Conservation (phyloP, 176 grass and related monocot species). For the Bonia amplexicaulis region DNA sequence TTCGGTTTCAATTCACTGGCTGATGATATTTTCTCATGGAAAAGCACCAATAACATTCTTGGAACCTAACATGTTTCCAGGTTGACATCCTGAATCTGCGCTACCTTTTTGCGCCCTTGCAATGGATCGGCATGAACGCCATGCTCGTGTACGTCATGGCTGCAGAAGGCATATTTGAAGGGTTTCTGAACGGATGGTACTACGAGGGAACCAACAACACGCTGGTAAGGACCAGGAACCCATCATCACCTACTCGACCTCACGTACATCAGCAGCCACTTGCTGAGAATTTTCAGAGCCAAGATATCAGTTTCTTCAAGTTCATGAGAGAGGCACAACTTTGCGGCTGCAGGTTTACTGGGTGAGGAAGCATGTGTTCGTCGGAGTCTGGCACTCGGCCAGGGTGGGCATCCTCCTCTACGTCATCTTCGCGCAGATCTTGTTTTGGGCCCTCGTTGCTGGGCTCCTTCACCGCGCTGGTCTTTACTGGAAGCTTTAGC, state of each 20-base stretch:
- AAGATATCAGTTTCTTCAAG: too few species aligned
- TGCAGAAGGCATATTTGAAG: slow-evolving; percentile 85
- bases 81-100: slow-evolving; percentile 56
- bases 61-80: slow-evolving; percentile 1
- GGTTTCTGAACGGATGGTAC: slow-evolving; percentile 95
- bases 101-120: slow-evolving; percentile 46
- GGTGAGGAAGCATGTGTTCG: slow-evolving; percentile 85
- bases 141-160: slow-evolving; percentile 99
- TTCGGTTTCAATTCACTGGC: background rate
- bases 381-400: slow-evolving; percentile 66
- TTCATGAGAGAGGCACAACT: too few species aligned
- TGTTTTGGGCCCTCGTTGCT: slow-evolving; percentile 76
- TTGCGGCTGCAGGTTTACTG: slow-evolving; percentile 64
- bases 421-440: slow-evolving; percentile 75
- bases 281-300: too few species aligned
- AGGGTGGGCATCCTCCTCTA: slow-evolving; percentile 82
- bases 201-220: slow-evolving; percentile 86
- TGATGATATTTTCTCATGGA: background rate
- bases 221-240: slow-evolving; percentile 40
- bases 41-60: background rate
- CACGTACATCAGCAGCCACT: background rate
- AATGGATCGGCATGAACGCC: slow-evolving; percentile 92
- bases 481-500: slow-evolving; percentile 88
- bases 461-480: slow-evolving; percentile 59
- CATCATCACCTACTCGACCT: background rate